Conservation (phyloP, 2,329 filamentous ascomycete species). For the Verticillium zaregamsianum region DNA sequence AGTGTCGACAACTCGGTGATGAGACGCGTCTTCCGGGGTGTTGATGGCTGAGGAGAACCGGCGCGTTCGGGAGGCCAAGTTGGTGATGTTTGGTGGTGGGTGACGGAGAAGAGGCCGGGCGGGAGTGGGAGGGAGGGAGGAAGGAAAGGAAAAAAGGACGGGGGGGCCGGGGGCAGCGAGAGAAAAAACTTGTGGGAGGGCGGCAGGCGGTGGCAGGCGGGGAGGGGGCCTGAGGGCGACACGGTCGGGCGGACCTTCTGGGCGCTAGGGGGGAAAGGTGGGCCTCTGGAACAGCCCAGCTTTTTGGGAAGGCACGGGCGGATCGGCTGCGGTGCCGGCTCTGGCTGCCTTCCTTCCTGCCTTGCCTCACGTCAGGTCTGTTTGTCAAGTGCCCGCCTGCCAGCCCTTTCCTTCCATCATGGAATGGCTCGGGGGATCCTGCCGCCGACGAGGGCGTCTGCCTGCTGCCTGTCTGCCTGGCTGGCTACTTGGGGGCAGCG, state of each 20-base stretch:
- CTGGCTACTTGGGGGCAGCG: no score
- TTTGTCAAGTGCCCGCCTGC: neutral
- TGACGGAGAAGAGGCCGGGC: slow-evolving; percentile 1
- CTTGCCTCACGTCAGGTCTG: neutral
- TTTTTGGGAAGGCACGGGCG: neutral
- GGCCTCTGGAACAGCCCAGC: slow-evolving; percentile 1
- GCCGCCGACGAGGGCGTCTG: no score
- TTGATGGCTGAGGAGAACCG: neutral
- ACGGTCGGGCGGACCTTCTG: slow-evolving; percentile 8
- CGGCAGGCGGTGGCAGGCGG: slow-evolving; percentile 11
- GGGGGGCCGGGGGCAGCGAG: slow-evolving; percentile 7
- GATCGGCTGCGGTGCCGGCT: neutral
- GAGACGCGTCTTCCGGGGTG: neutral
- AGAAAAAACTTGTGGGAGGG: slow-evolving; percentile 15
- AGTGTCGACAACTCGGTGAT: neutral
- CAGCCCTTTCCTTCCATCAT: neutral
- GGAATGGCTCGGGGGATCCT: no score
- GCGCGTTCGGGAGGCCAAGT: neutral
- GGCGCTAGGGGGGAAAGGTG: slow-evolving; percentile 2
- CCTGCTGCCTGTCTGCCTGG: no score
- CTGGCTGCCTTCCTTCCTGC: neutral
- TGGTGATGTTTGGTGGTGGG: neutral
- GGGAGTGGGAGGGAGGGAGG: slow-evolving; percentile 1
- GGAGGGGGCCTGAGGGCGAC: slow-evolving; percentile 4
- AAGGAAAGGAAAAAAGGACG: slow-evolving; percentile 3